Base-by-base conservation (phyloP, 2,329 filamentous ascomycete species). In the Chalaropsis thielavioides region DNA sequence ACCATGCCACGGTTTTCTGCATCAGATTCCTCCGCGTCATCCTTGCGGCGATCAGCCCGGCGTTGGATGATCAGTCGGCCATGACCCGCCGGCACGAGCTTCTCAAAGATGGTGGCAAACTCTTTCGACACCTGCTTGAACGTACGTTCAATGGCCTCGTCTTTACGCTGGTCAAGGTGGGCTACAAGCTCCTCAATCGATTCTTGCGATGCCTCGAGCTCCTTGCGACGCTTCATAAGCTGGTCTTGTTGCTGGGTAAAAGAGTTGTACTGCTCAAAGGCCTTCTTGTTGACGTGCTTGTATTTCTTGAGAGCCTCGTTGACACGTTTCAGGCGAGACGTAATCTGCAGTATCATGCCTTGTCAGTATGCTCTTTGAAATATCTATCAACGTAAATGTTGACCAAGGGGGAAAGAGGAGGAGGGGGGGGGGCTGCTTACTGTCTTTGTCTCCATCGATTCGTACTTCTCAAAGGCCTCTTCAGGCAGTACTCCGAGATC, bases 231-330 rank as follows among this genome's bases (percentile, higher is more conserved):
- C 72, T 89, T 88, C 61, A 89, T 88, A 19, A 99, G 80, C 24
- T 88, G 87, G 68, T 96, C 92, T 66, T 95, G 88, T 75, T 96
- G 90, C 62, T 86, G 88, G 7, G 92, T 96, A 74, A 97, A 99
- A 76, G 87, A 95, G 77, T 92, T 95, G 78, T 97, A 99, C 74
- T 99, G 94, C 76, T 99, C 95, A 73, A 97, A 96, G 0, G 94
- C 94, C 77, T 99, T 97, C 78, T 97, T 99, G 82, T 99, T 99
- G 77, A 99, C 92, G 71, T 96, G 90, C 64, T 91, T 90, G 77
- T 94, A 97, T 74, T 96, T 96, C 77, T 97, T 97, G 64, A 97
- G 80, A 0, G 89, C 86, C 70, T 96, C 90, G 68, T 95, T 95
- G 71, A 92, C 90, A 72, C 92, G 95, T 76, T 94, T 91, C 27